Conservation (phyloP, 108 stramenopile species). For the Nitzschia palea region DNA sequence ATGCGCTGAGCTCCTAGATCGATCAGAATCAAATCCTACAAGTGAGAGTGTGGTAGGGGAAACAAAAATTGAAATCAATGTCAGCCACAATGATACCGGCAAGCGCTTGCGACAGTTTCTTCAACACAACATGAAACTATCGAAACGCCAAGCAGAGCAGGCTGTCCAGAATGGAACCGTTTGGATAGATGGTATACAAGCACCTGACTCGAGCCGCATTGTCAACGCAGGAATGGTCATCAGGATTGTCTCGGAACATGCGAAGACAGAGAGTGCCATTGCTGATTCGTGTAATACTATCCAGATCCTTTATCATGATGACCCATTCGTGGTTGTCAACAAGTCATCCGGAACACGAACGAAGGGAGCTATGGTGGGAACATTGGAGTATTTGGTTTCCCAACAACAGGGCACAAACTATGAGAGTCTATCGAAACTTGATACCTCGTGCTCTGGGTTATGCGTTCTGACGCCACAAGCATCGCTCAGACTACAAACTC, state of each 20-base stretch:
- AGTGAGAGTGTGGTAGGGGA: no score
- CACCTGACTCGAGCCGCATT: constrained; percentile 57
- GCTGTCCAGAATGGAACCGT: constrained; percentile 43
- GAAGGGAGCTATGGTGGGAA: constrained; percentile 28
- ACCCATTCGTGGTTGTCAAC: constrained; percentile 29
- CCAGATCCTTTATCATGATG: constrained; percentile 13
- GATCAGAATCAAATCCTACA: no score
- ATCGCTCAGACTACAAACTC: neutral
- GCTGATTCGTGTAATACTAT: neutral
- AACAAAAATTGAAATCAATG: no score
- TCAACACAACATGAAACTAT: constrained; percentile 30
- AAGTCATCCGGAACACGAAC: constrained; percentile 63
- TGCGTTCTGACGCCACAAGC: constrained; percentile 31
- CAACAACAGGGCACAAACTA: constrained; percentile 27
- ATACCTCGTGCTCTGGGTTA: constrained; percentile 57
- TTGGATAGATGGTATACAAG: constrained; percentile 42
- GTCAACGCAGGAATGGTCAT: constrained; percentile 16
- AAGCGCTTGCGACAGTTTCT: constrained; percentile 57
- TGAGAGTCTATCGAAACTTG: constrained; percentile 42
- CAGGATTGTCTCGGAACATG: neutral
- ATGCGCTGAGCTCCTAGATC: no score
- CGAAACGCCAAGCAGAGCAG: constrained; percentile 48
- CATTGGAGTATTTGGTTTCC: constrained; percentile 20
- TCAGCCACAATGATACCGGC: constrained; percentile 20
- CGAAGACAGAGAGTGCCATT: neutral